Evolutionary conservation across 75 land plant species (phyloP).

Genomic region (Azolla pinnata): DNA sequence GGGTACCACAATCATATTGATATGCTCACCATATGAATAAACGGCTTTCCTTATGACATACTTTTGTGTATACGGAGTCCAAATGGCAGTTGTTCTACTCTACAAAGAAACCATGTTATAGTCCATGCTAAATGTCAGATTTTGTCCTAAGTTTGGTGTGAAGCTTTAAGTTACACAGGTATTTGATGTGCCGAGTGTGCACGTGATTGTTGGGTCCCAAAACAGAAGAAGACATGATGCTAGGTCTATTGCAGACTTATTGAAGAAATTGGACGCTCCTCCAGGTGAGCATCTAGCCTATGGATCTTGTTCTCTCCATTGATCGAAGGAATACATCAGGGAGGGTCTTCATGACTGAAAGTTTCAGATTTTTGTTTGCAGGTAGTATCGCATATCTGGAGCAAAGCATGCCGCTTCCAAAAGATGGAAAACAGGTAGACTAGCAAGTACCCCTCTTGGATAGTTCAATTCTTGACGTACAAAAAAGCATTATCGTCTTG

Average conservation of each 20-base stretch:
- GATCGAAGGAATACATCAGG: too few relatives aligned
- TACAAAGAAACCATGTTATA: too few relatives aligned
- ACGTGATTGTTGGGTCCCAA: conserved; percentile 51
- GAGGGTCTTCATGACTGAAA: too few relatives aligned
- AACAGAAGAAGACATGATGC: conserved; percentile 63
- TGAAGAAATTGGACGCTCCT: conserved; percentile 56
- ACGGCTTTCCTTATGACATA: too few relatives aligned
- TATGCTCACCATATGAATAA: too few relatives aligned
- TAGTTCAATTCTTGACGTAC: neutral
- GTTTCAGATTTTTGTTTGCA: conserved; percentile 31
- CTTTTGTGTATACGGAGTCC: too few relatives aligned
- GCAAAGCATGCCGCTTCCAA: conserved; percentile 68
- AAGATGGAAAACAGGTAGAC: conserved; percentile 87
- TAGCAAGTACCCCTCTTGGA: neutral
- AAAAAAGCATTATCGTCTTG: neutral
- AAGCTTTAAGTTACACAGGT: conserved; percentile 40
- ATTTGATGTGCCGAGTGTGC: conserved; percentile 65
- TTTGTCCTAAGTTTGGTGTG: neutral
- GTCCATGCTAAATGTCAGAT: too few relatives aligned
- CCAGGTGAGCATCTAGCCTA: conserved; percentile 60
- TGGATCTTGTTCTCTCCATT: too few relatives aligned
- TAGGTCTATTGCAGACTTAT: conserved; percentile 52
- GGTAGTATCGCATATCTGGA: conserved; percentile 87
- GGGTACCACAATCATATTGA: too few relatives aligned
- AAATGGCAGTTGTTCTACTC: too few relatives aligned